Evolutionary conservation across 352 stramenopile species (phyloP), one percentile per base, ranked within the genome.

Genomic region (Globisporangium irregulare): DNA sequence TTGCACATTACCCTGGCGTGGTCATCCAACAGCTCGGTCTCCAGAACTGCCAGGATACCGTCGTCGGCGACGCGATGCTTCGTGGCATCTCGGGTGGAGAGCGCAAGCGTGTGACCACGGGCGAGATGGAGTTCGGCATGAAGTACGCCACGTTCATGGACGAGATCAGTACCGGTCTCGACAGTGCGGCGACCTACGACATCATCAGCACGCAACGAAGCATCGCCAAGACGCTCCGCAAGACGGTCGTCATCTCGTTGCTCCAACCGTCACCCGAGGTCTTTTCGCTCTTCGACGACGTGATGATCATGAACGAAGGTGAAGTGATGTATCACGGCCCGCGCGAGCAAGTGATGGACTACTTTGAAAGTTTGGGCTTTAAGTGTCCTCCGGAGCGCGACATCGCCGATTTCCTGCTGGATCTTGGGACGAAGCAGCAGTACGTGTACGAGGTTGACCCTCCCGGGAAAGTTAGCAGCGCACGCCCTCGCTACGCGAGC

Each of bases 91-190:
- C 79, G 48, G 84, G 84, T 15, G 84, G 84, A 18, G 82, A 92
- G 59, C 69, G 77, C 25, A 88, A 88, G 71, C 80, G 83, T 32
- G 67, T 91, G 62, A 91, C 83, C 15, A 79, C 77, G 1, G 82
- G 79, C 59, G 80, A 91, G 62, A 84, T 86, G 82, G 77, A 93
- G 61, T 83, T 97, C 6, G 93, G 81, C 1, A 75, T 93, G 69
- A 86, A 88, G 36, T 68, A 73, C 6, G 79, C 94, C 7, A 78
- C 93, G 15, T 54, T 97, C 41, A 75, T 97, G 70, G 89, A 98
- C 79, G 79, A 91, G 64, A 86, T 91, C 72, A 80, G 70, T 34
- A 87, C 79, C 9, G 79, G 79, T 0, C 72, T 90, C 27, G 81
- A 90, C 69, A 79, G 71, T 18, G 81, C 79, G 4, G 82, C 81